Percentiles rank a stretch among this genome's conserved stretches.
Conservation (phyloP, 2,329 filamentous ascomycete species). For the Pseudocercospora vitis region DNA sequence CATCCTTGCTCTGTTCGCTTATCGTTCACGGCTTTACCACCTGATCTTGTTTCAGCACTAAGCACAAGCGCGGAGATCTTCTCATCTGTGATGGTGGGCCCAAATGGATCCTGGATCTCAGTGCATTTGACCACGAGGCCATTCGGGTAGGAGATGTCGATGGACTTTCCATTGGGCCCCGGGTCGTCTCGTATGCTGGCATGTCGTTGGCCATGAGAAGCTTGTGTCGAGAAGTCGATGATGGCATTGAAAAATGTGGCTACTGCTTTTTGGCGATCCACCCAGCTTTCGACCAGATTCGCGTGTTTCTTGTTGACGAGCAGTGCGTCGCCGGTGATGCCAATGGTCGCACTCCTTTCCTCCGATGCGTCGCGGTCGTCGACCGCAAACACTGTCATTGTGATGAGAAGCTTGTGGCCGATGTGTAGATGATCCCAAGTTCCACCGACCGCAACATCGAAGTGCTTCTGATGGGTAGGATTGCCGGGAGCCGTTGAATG, state of each 20-base stretch:
- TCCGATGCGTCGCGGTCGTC: constrained; percentile 40
- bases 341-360: constrained; percentile 67
- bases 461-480: constrained; percentile 44
- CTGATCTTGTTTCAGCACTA: constrained; percentile 81
- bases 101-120: constrained; percentile 82
- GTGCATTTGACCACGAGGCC: constrained; percentile 73
- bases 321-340: constrained; percentile 84
- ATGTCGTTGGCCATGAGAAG: constrained; percentile 33
- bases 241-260: constrained; percentile 68
- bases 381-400: constrained; percentile 75
- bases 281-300: constrained; percentile 78
- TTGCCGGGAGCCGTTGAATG: constrained; percentile 9
- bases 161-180: constrained; percentile 53
- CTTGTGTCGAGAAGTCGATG: constrained; percentile 57
- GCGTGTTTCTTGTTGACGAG: constrained; percentile 87
- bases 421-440: constrained; percentile 96
- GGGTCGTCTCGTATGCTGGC: constrained; percentile 44
- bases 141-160: constrained; percentile 59
- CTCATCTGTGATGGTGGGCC: constrained; percentile 83
- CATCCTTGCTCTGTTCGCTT: constrained; percentile 74
- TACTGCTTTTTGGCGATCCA: constrained; percentile 66
- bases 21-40: constrained; percentile 83
- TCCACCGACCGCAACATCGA: constrained; percentile 77
- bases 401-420: constrained; percentile 92
- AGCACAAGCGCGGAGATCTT: constrained; percentile 78